Percentiles rank a stretch among this genome's conserved stretches.
Evolutionary conservation across 2,329 filamentous ascomycete species (phyloP).

Genomic region (Aspergillus brasiliensis): DNA sequence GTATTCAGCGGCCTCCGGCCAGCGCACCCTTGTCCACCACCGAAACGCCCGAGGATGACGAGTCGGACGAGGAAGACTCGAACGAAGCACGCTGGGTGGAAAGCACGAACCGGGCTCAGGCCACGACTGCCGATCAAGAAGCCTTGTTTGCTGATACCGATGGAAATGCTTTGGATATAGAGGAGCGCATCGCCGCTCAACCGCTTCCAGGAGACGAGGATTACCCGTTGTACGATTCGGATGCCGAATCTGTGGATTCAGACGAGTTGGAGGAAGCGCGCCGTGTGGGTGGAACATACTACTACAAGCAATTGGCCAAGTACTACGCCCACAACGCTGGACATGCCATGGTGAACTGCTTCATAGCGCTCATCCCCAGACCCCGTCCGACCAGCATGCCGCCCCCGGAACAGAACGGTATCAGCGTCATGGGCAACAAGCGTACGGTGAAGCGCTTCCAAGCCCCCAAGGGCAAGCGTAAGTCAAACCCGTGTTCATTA

Average conservation of each 20-base stretch:
- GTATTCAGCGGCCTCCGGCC: constrained; percentile 77
- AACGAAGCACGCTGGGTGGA: constrained; percentile 12
- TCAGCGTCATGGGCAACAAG: constrained; percentile 44
- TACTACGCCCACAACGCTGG: constrained; percentile 54
- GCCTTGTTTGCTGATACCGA: constrained; percentile 51
- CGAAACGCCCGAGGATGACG: constrained; percentile 72
- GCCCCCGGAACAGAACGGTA: constrained; percentile 39
- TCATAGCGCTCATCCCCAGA: constrained; percentile 54
- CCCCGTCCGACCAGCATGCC: constrained; percentile 49
- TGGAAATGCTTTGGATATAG: constrained; percentile 66
- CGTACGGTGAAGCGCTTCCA: constrained; percentile 58
- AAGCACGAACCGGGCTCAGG: not conserved
- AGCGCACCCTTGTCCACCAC: constrained; percentile 76
- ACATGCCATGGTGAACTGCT: constrained; percentile 45
- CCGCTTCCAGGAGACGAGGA: constrained; percentile 65
- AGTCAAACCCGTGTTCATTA: constrained; percentile 18
- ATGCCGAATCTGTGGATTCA: constrained; percentile 75
- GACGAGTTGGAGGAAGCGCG: constrained; percentile 78
- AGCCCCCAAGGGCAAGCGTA: constrained; percentile 59
- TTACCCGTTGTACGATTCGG: constrained; percentile 88
- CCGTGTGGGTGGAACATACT: constrained; percentile 73
- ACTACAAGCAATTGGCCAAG: constrained; percentile 64
- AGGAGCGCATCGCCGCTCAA: constrained; percentile 75
- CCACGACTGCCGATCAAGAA: constrained; percentile 54
- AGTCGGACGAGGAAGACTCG: constrained; percentile 65